Evolutionary conservation across 805 yeast genomes (phyloP).

Genomic region (Blastobotrys muscicola): DNA sequence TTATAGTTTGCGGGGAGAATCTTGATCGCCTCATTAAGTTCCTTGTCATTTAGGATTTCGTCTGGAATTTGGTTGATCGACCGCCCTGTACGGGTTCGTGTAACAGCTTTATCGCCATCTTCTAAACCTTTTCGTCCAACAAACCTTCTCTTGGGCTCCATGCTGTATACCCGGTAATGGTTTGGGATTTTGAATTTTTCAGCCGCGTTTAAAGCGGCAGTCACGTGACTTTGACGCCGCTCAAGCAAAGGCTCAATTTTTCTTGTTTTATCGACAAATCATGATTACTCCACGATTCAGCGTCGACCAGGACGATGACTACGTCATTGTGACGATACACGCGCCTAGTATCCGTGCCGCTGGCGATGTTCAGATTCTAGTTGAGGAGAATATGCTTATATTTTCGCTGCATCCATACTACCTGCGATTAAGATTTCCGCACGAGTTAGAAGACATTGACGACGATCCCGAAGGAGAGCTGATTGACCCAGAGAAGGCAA

Average conservation of each 20-base stretch:
- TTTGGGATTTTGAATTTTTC: neutral
- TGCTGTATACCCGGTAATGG: neutral
- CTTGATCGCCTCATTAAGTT: conserved; percentile 72
- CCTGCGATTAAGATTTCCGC: conserved; percentile 68
- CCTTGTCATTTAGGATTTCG: conserved; percentile 71
- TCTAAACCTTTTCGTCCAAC: conserved; percentile 40
- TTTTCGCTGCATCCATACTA: conserved; percentile 89
- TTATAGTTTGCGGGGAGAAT: conserved; percentile 85
- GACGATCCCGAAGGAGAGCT: conserved; percentile 21
- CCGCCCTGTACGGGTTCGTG: conserved; percentile 14
- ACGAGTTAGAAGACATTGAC: conserved; percentile 32
- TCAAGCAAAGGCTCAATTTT: neutral
- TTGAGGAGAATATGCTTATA: conserved; percentile 61
- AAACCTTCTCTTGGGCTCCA: conserved; percentile 43
- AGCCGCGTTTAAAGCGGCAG: too few relatives aligned
- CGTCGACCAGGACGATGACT: conserved; percentile 68
- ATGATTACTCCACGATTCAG: conserved; percentile 88
- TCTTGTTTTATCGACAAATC: neutral
- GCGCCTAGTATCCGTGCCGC: conserved; percentile 67
- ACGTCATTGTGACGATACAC: conserved; percentile 49
- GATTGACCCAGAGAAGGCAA: conserved; percentile 4
- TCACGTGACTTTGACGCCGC: too few relatives aligned
- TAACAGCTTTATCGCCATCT: conserved; percentile 16
- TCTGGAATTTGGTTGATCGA: conserved; percentile 79
- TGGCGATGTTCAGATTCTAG: conserved; percentile 62